phyloP scores from a whole-genome alignment of 179 eudicot species.

The Beta lomatogona region DNA sequence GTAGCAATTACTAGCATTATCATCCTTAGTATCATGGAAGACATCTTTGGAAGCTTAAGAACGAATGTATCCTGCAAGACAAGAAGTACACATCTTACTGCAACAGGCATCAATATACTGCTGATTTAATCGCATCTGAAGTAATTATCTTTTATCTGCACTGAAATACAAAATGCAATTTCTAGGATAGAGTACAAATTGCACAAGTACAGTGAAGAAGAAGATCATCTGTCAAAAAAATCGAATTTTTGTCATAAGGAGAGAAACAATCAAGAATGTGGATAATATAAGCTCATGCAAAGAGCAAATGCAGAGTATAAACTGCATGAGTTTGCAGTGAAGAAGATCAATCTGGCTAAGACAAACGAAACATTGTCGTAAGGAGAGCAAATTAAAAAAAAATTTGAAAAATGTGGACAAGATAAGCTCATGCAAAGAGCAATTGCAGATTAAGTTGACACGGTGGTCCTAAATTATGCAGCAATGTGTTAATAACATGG shows the following conservation, averaged over 20 bases:
- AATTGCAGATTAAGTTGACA: neutral
- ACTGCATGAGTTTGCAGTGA: no score
- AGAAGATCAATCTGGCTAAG: neutral
- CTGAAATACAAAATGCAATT: neutral
- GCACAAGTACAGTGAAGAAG: neutral
- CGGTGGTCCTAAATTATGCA: neutral
- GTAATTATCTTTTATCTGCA: neutral
- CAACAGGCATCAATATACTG: neutral
- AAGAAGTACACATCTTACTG: constrained; percentile 28
- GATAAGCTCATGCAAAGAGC: neutral
- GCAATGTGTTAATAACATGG: no score
- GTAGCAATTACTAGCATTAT: constrained; percentile 59
- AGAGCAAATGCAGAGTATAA: neutral
- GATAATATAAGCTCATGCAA: neutral
- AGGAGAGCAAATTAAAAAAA: neutral
- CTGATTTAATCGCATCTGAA: neutral
- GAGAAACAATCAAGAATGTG: neutral
- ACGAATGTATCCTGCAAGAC: constrained; percentile 53
- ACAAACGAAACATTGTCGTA: neutral
- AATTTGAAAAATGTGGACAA: neutral
- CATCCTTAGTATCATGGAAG: constrained; percentile 63
- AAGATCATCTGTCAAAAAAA: neutral
- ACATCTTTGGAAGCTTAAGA: constrained; percentile 67
- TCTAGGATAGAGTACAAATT: neutral
- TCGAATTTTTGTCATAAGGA: neutral